Percentiles rank a stretch among this genome's conserved stretches.
phyloP scores from a whole-genome alignment of 2,329 filamentous ascomycete genomes.

The Xylaria sp. region DNA sequence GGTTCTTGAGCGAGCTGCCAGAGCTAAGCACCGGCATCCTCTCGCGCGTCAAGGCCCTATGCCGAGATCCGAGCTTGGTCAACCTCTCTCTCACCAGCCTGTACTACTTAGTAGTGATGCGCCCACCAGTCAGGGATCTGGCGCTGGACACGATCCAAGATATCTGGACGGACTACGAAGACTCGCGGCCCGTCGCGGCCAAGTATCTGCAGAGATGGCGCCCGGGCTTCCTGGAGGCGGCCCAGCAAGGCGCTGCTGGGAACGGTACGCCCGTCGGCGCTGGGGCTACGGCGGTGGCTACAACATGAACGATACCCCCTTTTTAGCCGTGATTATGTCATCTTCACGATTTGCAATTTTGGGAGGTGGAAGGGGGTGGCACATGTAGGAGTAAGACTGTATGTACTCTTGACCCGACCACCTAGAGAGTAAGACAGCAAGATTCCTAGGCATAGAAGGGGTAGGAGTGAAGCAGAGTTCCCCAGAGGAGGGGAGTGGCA shows the following conservation, averaged over 20 bases:
- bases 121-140: slow-evolving; percentile 64
- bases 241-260: slow-evolving; percentile 25
- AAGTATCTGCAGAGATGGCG: slow-evolving; percentile 66
- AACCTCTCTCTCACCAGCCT: slow-evolving; percentile 66
- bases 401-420: background rate
- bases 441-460: too few relatives aligned
- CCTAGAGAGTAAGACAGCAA: too few relatives aligned
- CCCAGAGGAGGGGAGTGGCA: too few relatives aligned
- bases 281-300: slow-evolving; percentile 24
- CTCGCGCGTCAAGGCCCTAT: slow-evolving; percentile 69
- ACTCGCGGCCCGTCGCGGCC: slow-evolving; percentile 62
- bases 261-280: slow-evolving; percentile 22
- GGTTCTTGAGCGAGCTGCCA: slow-evolving; percentile 90
- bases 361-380: background rate
- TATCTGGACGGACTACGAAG: slow-evolving; percentile 68
- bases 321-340: slow-evolving; percentile 2
- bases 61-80: slow-evolving; percentile 67
- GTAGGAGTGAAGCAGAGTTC: too few relatives aligned
- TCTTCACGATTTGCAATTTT: background rate
- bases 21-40: slow-evolving; percentile 74
- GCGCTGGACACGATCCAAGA: slow-evolving; percentile 68
- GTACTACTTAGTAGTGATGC: slow-evolving; percentile 68
- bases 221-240: slow-evolving; percentile 53
- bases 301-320: slow-evolving; percentile 27
- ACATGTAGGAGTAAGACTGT: too few relatives aligned